A percentile compares a stretch with the other conserved stretches of the same genome.
Evolutionary conservation across 1,284 basidiomycete genomes (phyloP).

Genomic region (Boletus nobilissimus): DNA sequence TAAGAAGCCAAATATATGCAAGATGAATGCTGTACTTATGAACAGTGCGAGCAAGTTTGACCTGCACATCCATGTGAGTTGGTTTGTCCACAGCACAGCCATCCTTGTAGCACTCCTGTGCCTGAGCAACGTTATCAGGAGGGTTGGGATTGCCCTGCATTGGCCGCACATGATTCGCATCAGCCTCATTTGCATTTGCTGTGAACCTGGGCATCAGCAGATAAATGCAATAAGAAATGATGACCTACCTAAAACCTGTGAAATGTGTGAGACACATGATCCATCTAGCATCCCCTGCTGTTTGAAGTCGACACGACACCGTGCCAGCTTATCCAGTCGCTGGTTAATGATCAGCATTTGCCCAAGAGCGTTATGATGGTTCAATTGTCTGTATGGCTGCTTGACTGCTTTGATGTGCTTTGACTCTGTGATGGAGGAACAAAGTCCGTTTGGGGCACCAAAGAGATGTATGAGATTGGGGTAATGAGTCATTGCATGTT

Average conservation of each 20-base stretch:
- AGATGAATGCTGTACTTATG: background rate
- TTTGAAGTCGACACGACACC: too few relatives aligned
- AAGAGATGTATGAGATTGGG: too few relatives aligned
- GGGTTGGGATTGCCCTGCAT: background rate
- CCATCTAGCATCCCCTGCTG: background rate
- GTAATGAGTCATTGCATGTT: too few relatives aligned
- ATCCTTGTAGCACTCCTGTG: background rate
- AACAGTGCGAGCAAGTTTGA: background rate
- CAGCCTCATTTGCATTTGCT: background rate
- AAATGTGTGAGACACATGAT: background rate
- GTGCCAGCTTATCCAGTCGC: too few relatives aligned
- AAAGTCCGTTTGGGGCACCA: too few relatives aligned
- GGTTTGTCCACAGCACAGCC: background rate
- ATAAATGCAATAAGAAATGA: too few relatives aligned
- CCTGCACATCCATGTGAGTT: background rate
- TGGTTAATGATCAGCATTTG: too few relatives aligned
- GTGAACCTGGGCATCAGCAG: background rate
- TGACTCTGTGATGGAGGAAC: too few relatives aligned
- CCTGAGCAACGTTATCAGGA: background rate
- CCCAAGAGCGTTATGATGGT: too few relatives aligned
- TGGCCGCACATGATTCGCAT: background rate
- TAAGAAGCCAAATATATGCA: background rate
- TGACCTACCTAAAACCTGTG: background rate
- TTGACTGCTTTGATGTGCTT: too few relatives aligned
- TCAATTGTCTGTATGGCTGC: too few relatives aligned